phyloP scores from a whole-genome alignment of 1,284 basidiomycete genomes.

The Neonothopanus nambi region DNA sequence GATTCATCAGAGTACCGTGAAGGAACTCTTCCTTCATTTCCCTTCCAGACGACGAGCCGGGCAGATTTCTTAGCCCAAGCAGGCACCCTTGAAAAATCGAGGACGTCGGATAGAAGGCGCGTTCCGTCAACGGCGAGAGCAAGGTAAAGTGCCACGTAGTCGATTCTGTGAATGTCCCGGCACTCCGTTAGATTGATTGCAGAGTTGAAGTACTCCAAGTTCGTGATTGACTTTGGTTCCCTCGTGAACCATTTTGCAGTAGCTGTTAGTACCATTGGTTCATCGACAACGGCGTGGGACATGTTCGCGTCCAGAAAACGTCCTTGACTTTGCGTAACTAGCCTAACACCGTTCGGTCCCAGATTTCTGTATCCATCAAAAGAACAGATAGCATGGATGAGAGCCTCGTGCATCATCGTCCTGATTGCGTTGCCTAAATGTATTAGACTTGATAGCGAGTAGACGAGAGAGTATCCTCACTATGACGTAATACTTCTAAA shows the following conservation, averaged over 20 bases:
- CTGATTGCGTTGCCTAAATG: background rate
- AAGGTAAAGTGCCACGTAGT: background rate
- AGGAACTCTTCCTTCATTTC: background rate
- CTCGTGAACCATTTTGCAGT: constrained; percentile 1
- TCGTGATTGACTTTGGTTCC: background rate
- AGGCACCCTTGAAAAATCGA: background rate
- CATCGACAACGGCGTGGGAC: background rate
- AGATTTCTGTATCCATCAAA: background rate
- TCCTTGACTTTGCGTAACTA: background rate
- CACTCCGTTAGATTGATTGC: background rate
- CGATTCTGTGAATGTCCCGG: background rate
- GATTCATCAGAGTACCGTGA: background rate
- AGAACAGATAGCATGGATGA: background rate
- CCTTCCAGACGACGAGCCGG: background rate
- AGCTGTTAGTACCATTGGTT: background rate
- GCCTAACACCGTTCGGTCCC: background rate
- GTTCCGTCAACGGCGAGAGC: background rate
- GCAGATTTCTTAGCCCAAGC: background rate
- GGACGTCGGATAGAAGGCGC: background rate
- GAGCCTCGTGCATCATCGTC: background rate
- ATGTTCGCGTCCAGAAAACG: background rate
- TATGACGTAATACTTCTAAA: background rate
- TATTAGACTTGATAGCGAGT: background rate
- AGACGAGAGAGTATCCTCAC: background rate
- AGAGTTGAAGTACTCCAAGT: background rate